Conservation (phyloP, 83 land plant genomes). For the Picea engelmannii region DNA sequence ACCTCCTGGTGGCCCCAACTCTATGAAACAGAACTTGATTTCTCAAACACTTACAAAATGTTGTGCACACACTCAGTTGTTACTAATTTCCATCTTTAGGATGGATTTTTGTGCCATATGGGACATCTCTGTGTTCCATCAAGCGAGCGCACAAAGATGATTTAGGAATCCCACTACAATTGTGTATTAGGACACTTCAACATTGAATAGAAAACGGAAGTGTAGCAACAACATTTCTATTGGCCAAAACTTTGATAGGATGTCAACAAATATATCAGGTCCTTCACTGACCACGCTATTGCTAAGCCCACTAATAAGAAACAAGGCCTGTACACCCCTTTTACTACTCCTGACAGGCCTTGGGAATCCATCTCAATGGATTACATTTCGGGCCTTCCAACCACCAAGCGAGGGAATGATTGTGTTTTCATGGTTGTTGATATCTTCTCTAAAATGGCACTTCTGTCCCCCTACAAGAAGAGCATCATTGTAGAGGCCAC, state of each 20-base stretch:
- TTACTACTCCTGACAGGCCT: neutral
- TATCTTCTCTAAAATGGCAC: neutral
- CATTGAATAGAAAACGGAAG: neutral
- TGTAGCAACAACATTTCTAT: neutral
- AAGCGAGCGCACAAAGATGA: neutral
- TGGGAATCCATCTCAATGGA: neutral
- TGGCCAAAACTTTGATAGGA: neutral
- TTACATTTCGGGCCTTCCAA: neutral
- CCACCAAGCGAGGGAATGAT: neutral
- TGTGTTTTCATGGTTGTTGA: neutral
- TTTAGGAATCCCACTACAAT: neutral
- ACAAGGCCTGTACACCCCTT: neutral
- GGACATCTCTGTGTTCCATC: neutral
- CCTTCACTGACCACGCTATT: neutral
- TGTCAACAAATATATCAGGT: neutral
- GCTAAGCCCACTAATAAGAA: neutral
- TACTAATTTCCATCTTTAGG: no score
- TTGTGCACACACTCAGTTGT: no score
- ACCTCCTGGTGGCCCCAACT: no score
- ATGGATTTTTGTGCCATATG: neutral
- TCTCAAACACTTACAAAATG: no score
- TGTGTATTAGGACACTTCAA: neutral
- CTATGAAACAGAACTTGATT: no score
- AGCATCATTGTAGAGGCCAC: neutral
- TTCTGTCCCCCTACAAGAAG: neutral